A percentile compares a stretch with the other conserved stretches of the same genome.
Evolutionary conservation across 768 basidiomycete genomes (phyloP).

Genomic region (Leccinum disarticulatum): DNA sequence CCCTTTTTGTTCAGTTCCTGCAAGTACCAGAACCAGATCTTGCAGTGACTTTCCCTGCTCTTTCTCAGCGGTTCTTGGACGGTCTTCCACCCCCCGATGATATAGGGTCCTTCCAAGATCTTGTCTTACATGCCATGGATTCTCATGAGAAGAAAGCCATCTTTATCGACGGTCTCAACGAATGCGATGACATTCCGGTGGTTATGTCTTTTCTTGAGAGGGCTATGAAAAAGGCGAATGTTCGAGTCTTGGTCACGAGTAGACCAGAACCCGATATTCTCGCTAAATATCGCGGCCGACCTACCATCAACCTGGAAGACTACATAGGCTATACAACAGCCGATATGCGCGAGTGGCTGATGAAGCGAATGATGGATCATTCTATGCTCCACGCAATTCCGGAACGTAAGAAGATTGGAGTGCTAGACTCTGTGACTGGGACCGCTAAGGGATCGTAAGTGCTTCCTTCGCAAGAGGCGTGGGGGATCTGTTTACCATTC

Average conservation of each 20-base stretch:
- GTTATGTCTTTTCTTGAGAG: slow-evolving; percentile 26
- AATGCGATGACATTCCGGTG: slow-evolving; percentile 22
- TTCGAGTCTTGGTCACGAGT: slow-evolving; percentile 26
- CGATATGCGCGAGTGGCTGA: slow-evolving; percentile 28
- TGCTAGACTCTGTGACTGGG: slow-evolving; percentile 16
- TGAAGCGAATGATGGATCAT: slow-evolving; percentile 26
- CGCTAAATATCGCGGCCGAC: slow-evolving; percentile 17
- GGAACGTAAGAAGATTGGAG: slow-evolving; percentile 20
- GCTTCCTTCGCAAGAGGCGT: not conserved
- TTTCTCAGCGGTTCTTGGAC: slow-evolving; percentile 14
- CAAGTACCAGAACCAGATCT: slow-evolving; percentile 24
- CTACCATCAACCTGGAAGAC: slow-evolving; percentile 23
- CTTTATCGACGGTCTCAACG: slow-evolving; percentile 27
- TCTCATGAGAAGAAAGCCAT: slow-evolving; percentile 22
- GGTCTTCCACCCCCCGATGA: slow-evolving; percentile 23
- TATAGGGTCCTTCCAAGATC: slow-evolving; percentile 10
- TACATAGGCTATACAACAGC: slow-evolving; percentile 18
- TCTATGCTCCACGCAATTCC: slow-evolving; percentile 26
- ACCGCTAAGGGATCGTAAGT: slow-evolving; percentile 23
- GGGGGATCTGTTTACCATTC: not conserved
- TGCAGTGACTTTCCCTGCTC: slow-evolving; percentile 21
- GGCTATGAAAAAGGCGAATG: slow-evolving; percentile 21
- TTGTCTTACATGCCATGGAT: slow-evolving; percentile 25
- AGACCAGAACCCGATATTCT: slow-evolving; percentile 22
- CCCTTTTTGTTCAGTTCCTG: slow-evolving; percentile 28